Percentiles rank a stretch among this genome's conserved stretches.
These are phyloP conservation scores for Tylopilus orsonianus DNA, from an alignment of 1,284 basidiomycete genomes.

Conservation along the genomic window DNA sequence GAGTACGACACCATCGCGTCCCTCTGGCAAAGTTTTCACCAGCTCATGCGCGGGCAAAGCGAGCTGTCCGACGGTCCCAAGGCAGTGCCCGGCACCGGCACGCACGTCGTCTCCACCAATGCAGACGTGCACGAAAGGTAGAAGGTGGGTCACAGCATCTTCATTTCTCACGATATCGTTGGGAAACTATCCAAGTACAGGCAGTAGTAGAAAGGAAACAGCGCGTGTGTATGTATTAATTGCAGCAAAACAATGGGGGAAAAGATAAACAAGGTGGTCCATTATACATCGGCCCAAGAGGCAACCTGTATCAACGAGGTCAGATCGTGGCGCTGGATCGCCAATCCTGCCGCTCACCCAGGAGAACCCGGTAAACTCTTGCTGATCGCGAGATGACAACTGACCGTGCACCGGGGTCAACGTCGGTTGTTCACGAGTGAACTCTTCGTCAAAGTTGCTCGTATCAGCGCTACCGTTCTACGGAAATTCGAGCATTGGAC, in stretches of 20 bases:
- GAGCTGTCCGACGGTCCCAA: slow-evolving; percentile 36
- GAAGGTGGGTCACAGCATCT: slow-evolving; percentile 24
- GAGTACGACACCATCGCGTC: slow-evolving; percentile 90
- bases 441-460: slow-evolving; percentile 95
- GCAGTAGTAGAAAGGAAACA: slow-evolving; percentile 33
- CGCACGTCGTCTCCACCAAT: slow-evolving; percentile 52
- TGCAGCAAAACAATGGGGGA: slow-evolving; percentile 36
- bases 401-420: slow-evolving; percentile 97
- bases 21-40: slow-evolving; percentile 83
- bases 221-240: slow-evolving; percentile 33
- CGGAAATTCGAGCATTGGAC: slow-evolving; percentile 7
- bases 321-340: neutral
- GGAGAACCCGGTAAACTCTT: slow-evolving; percentile 95
- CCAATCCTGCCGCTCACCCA: slow-evolving; percentile 57
- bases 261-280: slow-evolving; percentile 30
- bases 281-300: slow-evolving; percentile 67
- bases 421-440: slow-evolving; percentile 95
- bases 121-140: slow-evolving; percentile 22
- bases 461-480: slow-evolving; percentile 80
- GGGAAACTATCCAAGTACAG: slow-evolving; percentile 53
- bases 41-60: slow-evolving; percentile 65
- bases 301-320: slow-evolving; percentile 49
- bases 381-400: slow-evolving; percentile 88
- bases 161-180: slow-evolving; percentile 29
- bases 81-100: slow-evolving; percentile 62